Conservation (phyloP, 352 stramenopile species). For the Bremia lactucae region DNA sequence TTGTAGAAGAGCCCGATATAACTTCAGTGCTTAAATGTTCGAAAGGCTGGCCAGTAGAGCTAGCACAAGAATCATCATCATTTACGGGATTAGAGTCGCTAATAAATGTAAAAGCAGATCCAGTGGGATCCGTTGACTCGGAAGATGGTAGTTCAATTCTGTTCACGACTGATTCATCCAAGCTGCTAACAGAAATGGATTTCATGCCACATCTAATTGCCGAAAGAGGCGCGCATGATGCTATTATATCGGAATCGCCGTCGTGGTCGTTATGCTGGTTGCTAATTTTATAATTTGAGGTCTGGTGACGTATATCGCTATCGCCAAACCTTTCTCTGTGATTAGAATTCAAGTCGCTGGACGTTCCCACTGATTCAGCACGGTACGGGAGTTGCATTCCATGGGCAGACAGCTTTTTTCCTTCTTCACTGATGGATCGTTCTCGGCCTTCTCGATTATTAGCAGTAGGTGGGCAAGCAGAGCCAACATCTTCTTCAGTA, state of each 20-base stretch:
- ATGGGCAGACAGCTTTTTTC: constrained; percentile 61
- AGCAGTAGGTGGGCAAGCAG: constrained; percentile 46
- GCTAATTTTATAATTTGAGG: constrained; percentile 37
- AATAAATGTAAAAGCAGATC: constrained; percentile 80
- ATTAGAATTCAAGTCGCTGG: constrained; percentile 19
- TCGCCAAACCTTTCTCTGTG: constrained; percentile 24
- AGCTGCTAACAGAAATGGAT: constrained; percentile 12
- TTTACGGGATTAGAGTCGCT: constrained; percentile 28
- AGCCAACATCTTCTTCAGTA: constrained; percentile 39
- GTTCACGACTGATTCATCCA: constrained; percentile 21
- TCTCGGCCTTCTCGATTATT: constrained; percentile 58
- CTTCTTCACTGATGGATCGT: constrained; percentile 75
- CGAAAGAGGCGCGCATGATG: constrained; percentile 37
- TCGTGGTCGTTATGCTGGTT: constrained; percentile 50
- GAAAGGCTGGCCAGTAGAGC: constrained; percentile 34
- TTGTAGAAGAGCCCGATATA: constrained; percentile 16
- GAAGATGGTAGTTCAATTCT: constrained; percentile 16
- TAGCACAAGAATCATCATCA: constrained; percentile 34
- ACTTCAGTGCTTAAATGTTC: constrained; percentile 26
- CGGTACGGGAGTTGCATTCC: constrained; percentile 14
- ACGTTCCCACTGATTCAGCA: constrained; percentile 20
- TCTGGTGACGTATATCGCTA: constrained; percentile 27
- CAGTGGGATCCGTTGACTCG: constrained; percentile 11
- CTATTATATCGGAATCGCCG: constrained; percentile 35
- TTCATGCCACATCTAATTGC: constrained; percentile 17